Percentiles rank a stretch among this genome's conserved stretches.
phyloP scores from a whole-genome alignment of 495 filamentous ascomycete species.

The Tricharina praecox region DNA sequence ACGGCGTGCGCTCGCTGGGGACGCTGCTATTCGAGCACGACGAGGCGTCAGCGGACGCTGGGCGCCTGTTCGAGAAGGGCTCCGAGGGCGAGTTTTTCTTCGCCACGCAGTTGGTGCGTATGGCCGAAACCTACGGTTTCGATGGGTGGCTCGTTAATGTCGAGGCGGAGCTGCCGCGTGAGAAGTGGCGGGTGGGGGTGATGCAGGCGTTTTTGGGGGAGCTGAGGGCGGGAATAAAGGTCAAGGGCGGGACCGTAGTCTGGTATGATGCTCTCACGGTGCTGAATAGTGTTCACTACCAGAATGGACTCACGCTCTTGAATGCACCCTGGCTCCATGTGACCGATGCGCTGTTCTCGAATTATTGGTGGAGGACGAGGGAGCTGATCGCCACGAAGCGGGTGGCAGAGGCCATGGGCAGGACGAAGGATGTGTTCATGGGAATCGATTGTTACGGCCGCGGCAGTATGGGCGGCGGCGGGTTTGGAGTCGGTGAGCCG shows the following conservation, averaged over 20 bases:
- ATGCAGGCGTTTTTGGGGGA: slow-evolving; percentile 24
- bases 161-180: slow-evolving; percentile 28
- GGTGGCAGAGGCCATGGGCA: slow-evolving; percentile 15
- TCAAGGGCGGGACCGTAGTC: slow-evolving; percentile 24
- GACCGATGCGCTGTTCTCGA: slow-evolving; percentile 29
- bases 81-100: slow-evolving; percentile 24
- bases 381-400: slow-evolving; percentile 16
- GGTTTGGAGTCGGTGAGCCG: slow-evolving; percentile 22
- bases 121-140: slow-evolving; percentile 31
- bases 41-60: slow-evolving; percentile 18
- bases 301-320: slow-evolving; percentile 29
- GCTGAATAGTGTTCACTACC: slow-evolving; percentile 29
- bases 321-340: slow-evolving; percentile 27
- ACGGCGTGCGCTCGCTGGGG: slow-evolving; percentile 31
- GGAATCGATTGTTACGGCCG: slow-evolving; percentile 29
- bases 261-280: slow-evolving; percentile 32
- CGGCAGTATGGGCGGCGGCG: slow-evolving; percentile 14
- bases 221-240: slow-evolving; percentile 19
- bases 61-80: slow-evolving; percentile 25
- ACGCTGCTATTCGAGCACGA: slow-evolving; percentile 31
- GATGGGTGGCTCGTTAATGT: slow-evolving; percentile 35
- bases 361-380: slow-evolving; percentile 30
- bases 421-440: slow-evolving; percentile 24
- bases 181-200: slow-evolving; percentile 12
- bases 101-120: slow-evolving; percentile 28